Conservation (phyloP, 2,329 filamentous ascomycete genomes). For the Scorias spongiosa region DNA sequence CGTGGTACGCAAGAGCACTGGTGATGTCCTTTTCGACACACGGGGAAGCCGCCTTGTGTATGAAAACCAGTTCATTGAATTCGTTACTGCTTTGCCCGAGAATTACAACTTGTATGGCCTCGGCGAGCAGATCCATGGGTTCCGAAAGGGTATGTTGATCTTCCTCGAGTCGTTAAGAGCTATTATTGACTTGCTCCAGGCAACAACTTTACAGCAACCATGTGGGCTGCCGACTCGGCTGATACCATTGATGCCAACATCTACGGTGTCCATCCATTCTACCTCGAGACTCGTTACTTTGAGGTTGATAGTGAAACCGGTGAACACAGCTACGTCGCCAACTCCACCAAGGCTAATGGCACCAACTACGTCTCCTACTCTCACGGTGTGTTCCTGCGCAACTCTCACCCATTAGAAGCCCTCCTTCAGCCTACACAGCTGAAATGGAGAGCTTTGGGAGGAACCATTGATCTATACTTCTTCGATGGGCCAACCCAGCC, state of each 20-base stretch:
- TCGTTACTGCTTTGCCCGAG: slow-evolving; percentile 54
- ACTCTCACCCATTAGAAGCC: slow-evolving; percentile 62
- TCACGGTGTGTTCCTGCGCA: slow-evolving; percentile 54
- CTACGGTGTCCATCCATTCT: slow-evolving; percentile 65
- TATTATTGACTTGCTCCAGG: slow-evolving; percentile 29
- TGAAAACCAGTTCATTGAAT: slow-evolving; percentile 60
- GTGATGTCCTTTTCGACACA: slow-evolving; percentile 53
- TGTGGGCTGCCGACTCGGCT: slow-evolving; percentile 53
- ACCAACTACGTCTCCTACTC: slow-evolving; percentile 24
- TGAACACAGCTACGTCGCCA: neutral
- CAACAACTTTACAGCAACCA: slow-evolving; percentile 54
- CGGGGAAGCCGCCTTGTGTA: slow-evolving; percentile 53
- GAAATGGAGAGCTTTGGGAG: slow-evolving; percentile 66
- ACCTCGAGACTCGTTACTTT: slow-evolving; percentile 66
- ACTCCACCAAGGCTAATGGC: neutral
- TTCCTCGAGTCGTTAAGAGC: neutral
- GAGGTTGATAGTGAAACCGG: slow-evolving; percentile 32
- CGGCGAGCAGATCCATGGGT: slow-evolving; percentile 60
- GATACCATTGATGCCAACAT: slow-evolving; percentile 52
- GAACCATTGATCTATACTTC: slow-evolving; percentile 52
- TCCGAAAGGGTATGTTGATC: slow-evolving; percentile 27
- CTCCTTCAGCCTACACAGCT: slow-evolving; percentile 57
- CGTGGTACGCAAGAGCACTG: slow-evolving; percentile 42
- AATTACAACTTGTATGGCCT: slow-evolving; percentile 62
- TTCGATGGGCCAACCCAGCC: slow-evolving; percentile 32